A percentile compares a stretch with the other conserved stretches of the same genome.
phyloP scores from a whole-genome alignment of 1,284 basidiomycete species.

The Waitea zeae region DNA sequence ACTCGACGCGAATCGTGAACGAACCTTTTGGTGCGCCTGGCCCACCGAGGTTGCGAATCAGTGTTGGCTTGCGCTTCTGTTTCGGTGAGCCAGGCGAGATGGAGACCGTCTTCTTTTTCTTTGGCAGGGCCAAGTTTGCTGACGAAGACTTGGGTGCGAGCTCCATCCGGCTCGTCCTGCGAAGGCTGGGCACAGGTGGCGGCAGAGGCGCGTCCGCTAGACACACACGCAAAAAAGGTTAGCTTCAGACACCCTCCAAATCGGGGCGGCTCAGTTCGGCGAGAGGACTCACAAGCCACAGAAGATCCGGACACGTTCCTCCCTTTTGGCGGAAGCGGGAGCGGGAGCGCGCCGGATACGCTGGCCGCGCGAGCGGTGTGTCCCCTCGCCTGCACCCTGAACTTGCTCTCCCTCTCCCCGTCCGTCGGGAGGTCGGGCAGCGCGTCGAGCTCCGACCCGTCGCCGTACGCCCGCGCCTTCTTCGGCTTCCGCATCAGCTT shows the following conservation, averaged over 20 bases:
- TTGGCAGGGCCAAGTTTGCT: conserved; percentile 24
- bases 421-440: conserved; percentile 85
- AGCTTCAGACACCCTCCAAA: no score
- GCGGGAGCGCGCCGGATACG: neutral
- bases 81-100: conserved; percentile 23
- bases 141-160: conserved; percentile 12
- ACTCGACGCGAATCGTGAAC: conserved; percentile 11
- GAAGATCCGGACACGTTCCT: neutral
- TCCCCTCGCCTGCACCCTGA: conserved; percentile 50
- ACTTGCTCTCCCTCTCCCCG: conserved; percentile 60
- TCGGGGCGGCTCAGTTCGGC: no score
- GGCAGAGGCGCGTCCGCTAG: no score
- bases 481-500: conserved; percentile 63
- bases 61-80: conserved; percentile 58
- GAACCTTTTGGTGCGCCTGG: conserved; percentile 59
- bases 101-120: no score
- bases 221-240: no score
- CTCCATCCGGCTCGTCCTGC: conserved; percentile 21
- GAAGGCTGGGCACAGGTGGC: conserved; percentile 13
- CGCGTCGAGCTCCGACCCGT: conserved; percentile 84
- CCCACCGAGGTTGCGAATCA: conserved; percentile 76
- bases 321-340: neutral
- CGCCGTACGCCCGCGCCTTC: conserved; percentile 61
- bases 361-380: conserved; percentile 43
- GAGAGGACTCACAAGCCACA: no score